Base-by-base conservation (phyloP, 2,329 filamentous ascomycete genomes). In the Xylaria polymorpha region DNA sequence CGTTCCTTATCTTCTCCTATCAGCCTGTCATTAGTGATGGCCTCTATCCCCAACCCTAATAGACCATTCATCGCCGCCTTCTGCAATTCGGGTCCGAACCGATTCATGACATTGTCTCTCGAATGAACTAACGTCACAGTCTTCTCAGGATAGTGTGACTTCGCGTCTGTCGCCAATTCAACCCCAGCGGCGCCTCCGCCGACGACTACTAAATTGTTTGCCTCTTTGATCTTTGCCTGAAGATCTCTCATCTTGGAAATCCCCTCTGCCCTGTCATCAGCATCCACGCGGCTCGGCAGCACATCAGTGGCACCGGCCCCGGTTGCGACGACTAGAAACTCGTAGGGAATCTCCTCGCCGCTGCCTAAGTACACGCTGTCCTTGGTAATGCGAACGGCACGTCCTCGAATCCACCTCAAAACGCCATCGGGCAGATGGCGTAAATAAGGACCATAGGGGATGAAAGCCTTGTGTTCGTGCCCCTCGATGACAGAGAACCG, bases 171-270 rank as follows among this genome's bases (percentile, higher is more conserved):
- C 0, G 87, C 88, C 41, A 90, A 78, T 77, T 91, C 87, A 0
- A 91, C 85, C 1, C 89, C 89, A 0, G 88, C 88, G 0, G 89
- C 87, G 2, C 88, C 88, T 0, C 87, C 88, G 1, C 88, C 89
- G 0, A 87, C 81, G 0, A 88, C 81, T 1, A 87, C 84, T 7
- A 88, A 71, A 37, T 79, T 80, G 14, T 76, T 75, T 0, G 85
- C 82, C 0, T 74, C 72, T 48, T 80, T 79, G 59, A 90, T 84
- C 2, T 77, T 77, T 0, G 73, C 71, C 76, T 88, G 87, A 75
- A 87, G 82, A 2, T 74, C 74, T 51, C 77, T 78, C 44, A 90
- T 70, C n/a, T 81, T 79, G 59, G 75, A 72, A 22, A 85, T 78
- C 0, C 83, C 86, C 18, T 81, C 79, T 0, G 69, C 64, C 68